These are phyloP conservation scores for Pythium grandisporangium DNA, from an alignment of 352 stramenopile species.

Conservation along the genomic window DNA sequence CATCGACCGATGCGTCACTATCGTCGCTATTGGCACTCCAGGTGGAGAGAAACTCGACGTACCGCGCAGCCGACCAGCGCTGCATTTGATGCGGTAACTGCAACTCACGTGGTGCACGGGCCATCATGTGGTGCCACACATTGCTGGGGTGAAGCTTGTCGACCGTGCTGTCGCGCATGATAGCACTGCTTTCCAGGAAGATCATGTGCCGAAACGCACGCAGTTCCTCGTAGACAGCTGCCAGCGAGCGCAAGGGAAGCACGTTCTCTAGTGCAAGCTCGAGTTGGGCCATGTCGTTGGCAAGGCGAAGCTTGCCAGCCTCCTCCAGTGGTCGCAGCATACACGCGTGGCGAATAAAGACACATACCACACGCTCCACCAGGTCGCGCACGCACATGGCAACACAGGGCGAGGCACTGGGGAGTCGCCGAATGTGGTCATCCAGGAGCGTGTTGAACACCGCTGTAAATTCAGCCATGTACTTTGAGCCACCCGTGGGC, in stretches of 20 bases:
- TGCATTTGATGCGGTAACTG: constrained; percentile 73
- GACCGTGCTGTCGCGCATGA: constrained; percentile 59
- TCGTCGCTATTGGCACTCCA: too few species aligned
- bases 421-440: constrained; percentile 64
- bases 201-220: constrained; percentile 77
- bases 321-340: constrained; percentile 68
- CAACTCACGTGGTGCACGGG: constrained; percentile 52
- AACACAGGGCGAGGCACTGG: constrained; percentile 34
- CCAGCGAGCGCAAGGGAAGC: constrained; percentile 45
- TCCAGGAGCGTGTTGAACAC: constrained; percentile 59
- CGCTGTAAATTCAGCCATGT: constrained; percentile 69
- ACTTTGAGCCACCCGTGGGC: constrained; percentile 40
- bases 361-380: constrained; percentile 55
- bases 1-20: constrained; percentile 21
- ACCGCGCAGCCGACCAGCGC: constrained; percentile 59
- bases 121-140: constrained; percentile 80
- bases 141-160: constrained; percentile 82
- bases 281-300: constrained; percentile 80
- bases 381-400: constrained; percentile 55
- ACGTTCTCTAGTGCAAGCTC: constrained; percentile 61
- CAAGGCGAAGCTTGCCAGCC: constrained; percentile 64
- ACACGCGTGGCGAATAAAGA: constrained; percentile 71
- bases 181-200: constrained; percentile 53
- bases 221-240: constrained; percentile 61
- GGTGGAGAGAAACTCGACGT: constrained; percentile 79